phyloP scores from a whole-genome alignment of 345 rosid species.

The Eucalyptus pumila region DNA sequence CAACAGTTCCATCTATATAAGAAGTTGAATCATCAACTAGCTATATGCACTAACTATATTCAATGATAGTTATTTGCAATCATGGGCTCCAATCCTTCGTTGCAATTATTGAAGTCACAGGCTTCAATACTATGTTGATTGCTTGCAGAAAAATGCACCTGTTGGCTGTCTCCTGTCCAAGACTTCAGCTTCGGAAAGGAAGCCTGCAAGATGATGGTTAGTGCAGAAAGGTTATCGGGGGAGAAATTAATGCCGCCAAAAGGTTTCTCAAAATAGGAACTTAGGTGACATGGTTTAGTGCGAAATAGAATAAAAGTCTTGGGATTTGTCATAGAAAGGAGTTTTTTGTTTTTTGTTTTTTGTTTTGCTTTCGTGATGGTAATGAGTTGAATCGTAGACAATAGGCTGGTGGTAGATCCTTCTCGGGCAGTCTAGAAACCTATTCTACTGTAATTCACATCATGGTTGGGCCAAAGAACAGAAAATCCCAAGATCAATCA shows the following conservation, averaged over 20 bases:
- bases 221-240: no score
- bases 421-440: neutral
- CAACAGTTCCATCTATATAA: neutral
- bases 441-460: neutral
- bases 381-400: neutral
- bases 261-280: neutral
- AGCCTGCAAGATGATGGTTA: neutral
- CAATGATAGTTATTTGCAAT: neutral
- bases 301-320: neutral
- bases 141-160: neutral
- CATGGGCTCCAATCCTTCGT: neutral
- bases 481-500: neutral
- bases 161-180: neutral
- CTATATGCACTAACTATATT: neutral
- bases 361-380: neutral
- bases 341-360: no score
- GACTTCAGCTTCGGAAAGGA: neutral
- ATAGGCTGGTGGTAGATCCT: neutral
- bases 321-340: neutral
- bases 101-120: neutral
- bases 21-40: neutral
- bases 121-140: neutral
- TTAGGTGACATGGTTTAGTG: neutral
- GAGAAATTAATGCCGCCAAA: neutral
- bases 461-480: no score